A percentile compares a stretch with the other conserved stretches of the same genome.
Evolutionary conservation across 768 basidiomycete genomes (phyloP).

Genomic region (Amanita inopinata): DNA sequence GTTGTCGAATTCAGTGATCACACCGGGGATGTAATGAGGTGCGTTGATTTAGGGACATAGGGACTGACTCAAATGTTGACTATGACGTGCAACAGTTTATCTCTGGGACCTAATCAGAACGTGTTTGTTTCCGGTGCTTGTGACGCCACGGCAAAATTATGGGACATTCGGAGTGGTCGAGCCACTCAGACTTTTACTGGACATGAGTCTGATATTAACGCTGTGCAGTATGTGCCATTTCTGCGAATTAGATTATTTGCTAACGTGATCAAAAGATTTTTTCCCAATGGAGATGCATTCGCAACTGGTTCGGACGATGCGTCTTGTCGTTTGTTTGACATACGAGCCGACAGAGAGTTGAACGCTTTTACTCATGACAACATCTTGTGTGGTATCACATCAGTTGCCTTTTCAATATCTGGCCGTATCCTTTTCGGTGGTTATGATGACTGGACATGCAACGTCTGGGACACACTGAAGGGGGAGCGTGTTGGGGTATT

Average conservation of each 20-base stretch:
- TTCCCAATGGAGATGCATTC: conserved; percentile 99
- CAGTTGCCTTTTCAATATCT: conserved; percentile 96
- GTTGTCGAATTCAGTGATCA: conserved; percentile 99
- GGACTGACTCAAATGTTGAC: conserved; percentile 12
- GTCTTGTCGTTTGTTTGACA: conserved; percentile 95
- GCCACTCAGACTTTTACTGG: conserved; percentile 98
- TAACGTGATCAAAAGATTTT: conserved; percentile 52
- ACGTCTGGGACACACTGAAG: conserved; percentile 98
- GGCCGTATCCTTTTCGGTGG: conserved; percentile 97
- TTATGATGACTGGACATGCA: conserved; percentile 99
- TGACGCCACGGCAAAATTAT: conserved; percentile 96
- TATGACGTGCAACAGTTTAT: conserved; percentile 47
- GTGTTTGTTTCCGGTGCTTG: conserved; percentile 99
- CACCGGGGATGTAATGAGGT: conserved; percentile 99
- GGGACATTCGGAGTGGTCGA: conserved; percentile 97
- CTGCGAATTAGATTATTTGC: conserved; percentile 9
- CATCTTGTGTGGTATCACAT: conserved; percentile 97
- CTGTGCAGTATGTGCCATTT: conserved; percentile 71
- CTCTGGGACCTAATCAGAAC: conserved; percentile 86
- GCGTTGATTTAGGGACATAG: conserved; percentile 16
- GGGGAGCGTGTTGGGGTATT: conserved; percentile 97
- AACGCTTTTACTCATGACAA: conserved; percentile 98
- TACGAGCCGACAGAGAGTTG: conserved; percentile 93
- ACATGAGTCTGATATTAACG: conserved; percentile 98
- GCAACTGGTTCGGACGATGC: conserved; percentile 99